Conservation (phyloP, 352 stramenopile species). For the Globisporangium solare region DNA sequence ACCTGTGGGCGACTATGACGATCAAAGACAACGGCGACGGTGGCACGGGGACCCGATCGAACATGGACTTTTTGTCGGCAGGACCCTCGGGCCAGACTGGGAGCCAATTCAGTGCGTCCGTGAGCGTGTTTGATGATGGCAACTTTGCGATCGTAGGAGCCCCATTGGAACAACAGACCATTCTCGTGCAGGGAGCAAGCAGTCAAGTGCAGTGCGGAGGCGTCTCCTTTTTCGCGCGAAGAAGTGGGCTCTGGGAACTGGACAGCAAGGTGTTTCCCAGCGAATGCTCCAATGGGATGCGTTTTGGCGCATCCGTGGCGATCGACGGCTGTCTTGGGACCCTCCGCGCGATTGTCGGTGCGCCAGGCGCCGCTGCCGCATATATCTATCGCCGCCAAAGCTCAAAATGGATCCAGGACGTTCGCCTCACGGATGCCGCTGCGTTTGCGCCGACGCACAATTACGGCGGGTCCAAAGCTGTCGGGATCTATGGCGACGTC, state of each 20-base stretch:
- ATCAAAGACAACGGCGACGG: conserved; percentile 92
- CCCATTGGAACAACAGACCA: conserved; percentile 35
- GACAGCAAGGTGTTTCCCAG: conserved; percentile 43
- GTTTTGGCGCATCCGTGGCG: conserved; percentile 60
- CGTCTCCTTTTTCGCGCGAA: conserved; percentile 63
- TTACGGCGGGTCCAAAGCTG: conserved; percentile 55
- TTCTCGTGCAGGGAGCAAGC: conserved; percentile 1
- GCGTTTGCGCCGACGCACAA: conserved; percentile 48
- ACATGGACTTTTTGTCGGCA: conserved; percentile 53
- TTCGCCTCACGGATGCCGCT: conserved; percentile 30
- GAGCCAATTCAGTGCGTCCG: conserved; percentile 43
- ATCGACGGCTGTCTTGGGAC: conserved; percentile 66
- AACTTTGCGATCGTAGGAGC: conserved; percentile 71
- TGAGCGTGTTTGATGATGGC: conserved; percentile 56
- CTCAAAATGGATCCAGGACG: conserved; percentile 44
- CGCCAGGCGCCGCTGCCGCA: conserved; percentile 46
- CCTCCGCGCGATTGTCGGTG: conserved; percentile 59
- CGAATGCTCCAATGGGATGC: conserved; percentile 41
- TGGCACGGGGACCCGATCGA: conserved; percentile 66
- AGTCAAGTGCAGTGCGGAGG: conserved; percentile 40
- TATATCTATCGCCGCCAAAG: conserved; percentile 40
- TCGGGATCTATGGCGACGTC: conserved; percentile 84
- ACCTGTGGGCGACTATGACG: conserved; percentile 82
- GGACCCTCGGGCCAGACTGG: conserved; percentile 23
- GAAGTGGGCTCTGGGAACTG: conserved; percentile 63